Evolutionary conservation across 2,329 filamentous ascomycete genomes (phyloP), one percentile per base, ranked within the genome.

Genomic region (Lasiodiplodia sp.): DNA sequence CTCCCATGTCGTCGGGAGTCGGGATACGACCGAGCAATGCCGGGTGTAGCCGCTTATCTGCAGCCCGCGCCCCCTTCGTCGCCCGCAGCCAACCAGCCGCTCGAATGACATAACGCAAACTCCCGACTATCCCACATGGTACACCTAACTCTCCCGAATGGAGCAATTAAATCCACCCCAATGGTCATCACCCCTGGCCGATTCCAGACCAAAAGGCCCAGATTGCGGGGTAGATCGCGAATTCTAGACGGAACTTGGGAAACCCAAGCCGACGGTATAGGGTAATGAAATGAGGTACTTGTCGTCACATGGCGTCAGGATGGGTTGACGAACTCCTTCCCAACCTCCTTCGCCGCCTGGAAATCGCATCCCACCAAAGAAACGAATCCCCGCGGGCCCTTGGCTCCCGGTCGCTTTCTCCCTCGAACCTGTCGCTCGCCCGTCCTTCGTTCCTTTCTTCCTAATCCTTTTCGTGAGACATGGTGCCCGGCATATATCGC

Each of bases 21-120:
- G 57, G 44, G 44, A 11, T 8, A 47, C 58, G 40, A 44, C 58
- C 58, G 40, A 62, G 23, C 38, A 31, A 38, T 64, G 60, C 60
- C 60, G 60, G 60, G 28, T 16, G 60, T 64, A 64, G 40, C 60
- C 60, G 60, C 56, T 52, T 64, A 40, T 52, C 47, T 52, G 18
- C 28, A 31, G 25, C 51, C 51, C 23, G 16, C 25, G 23, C 55
- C n/a, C 44, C 44, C n/a, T 47, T n/a, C 44, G 18, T 47, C 44
- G 44, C 44, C 44, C 44, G 44, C 55, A 52, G 40, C 60, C 60
- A 64, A 64, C 60, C 60, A 64, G 4, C 47, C 31, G 47, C 10
- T 34, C 28, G 25, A 52, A 52, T 64, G 60, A 64, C 60, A 64
- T 64, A 64, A 64, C 60, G 60, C 60, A 52, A 64, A 64, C 31